Base-by-base conservation (phyloP, 2,329 filamentous ascomycete species). In the Aspergillus sp. region DNA sequence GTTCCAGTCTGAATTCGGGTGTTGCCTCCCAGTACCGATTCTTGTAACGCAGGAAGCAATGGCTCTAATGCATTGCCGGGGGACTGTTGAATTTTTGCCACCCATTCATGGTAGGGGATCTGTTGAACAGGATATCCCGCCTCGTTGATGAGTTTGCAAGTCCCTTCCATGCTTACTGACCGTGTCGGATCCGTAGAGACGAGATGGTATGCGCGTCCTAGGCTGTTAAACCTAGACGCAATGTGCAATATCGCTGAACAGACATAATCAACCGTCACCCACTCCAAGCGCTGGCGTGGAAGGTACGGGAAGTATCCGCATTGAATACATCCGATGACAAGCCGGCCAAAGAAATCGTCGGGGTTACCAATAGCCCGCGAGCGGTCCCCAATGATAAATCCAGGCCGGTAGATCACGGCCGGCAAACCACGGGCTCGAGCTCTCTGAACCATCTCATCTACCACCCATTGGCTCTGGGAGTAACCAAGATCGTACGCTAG, bases 381-480 rank as follows among this genome's bases (percentile, higher is more conserved):
- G 12, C 37, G 40, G 29, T 51, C 31, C 1, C 46, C 38, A 1
- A 39, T 35, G 4, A 51, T 36, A 7, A 42, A 28, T 1, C 43
- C 37, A 2, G 43, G 43, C 1, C 48, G 36, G 29, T 48, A 41
- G 13, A 51, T 41, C 4, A 35, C 26, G 16, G 44, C 29, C 1
- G 45, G 46, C 7, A 45, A 34, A 5, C 46, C 43, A 8, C 40
- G 42, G 2, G 20, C 17, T 5, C 41, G 41, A 1, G 42, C 43
- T 10, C 43, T 35, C 40, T 39, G 42, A 4, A 35, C 30, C 5
- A 51, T 37, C 4, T 25, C 35, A 22, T 51, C 48, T 0, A 37
- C 43, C 7, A 49, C 48, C 13, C 34, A 36, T 16, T 51, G 41
- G 34, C 44, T 51, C 4, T 35, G 36, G 0, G 40, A 30, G 15